These are phyloP conservation scores for Rugosomyces carneus DNA, from an alignment of 1,284 basidiomycete species.

Conservation along the genomic window DNA sequence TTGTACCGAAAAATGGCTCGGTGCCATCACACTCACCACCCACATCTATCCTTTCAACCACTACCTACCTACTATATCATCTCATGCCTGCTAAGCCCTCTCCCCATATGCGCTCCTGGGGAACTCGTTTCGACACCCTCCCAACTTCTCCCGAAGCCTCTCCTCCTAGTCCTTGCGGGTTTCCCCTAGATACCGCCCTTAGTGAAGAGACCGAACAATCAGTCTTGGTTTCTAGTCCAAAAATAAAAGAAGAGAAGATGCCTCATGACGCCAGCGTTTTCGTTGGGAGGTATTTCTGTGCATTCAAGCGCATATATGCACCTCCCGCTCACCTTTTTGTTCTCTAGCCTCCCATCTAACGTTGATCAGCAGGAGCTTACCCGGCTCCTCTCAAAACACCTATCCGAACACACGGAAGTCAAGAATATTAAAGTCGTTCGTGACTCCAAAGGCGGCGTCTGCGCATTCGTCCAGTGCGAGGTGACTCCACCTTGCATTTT, in stretches of 20 bases:
- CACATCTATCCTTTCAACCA: conserved; percentile 20
- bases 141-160: conserved; percentile 33
- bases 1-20: conserved; percentile 4
- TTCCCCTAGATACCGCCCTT: conserved; percentile 7
- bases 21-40: conserved; percentile 11
- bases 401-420: conserved; percentile 55
- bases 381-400: conserved; percentile 52
- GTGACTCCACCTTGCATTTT: conserved; percentile 30
- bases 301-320: conserved; percentile 5
- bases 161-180: conserved; percentile 23
- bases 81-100: conserved; percentile 36
- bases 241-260: conserved; percentile 39
- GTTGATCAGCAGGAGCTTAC: conserved; percentile 58
- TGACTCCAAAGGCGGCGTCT: conserved; percentile 67
- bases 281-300: conserved; percentile 59
- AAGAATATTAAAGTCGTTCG: conserved; percentile 69
- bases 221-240: conserved; percentile 13
- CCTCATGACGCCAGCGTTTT: conserved; percentile 74
- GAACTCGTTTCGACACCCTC: conserved; percentile 60
- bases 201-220: conserved; percentile 1
- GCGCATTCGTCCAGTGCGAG: conserved; percentile 79
- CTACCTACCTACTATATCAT: conserved; percentile 7
- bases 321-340: conserved; percentile 1
- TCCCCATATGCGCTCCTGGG: conserved; percentile 47
- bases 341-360: conserved; percentile 59